Conservation (phyloP, 306 rosid species). For the Carpinus fangiana region DNA sequence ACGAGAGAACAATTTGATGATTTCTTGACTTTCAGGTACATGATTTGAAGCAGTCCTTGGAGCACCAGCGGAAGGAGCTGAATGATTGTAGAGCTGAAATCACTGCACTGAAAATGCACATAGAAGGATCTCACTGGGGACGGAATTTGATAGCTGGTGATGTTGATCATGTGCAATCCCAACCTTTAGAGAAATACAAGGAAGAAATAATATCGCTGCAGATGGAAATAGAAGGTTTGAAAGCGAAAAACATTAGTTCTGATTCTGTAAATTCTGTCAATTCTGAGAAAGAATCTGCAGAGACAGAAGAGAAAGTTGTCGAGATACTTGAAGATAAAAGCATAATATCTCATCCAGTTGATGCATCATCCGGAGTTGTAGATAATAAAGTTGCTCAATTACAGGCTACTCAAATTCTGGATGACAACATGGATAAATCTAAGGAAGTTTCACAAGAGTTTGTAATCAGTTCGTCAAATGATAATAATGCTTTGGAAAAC, state of each 20-base stretch:
- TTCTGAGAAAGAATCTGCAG: slow-evolving; percentile 43
- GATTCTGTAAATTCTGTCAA: slow-evolving; percentile 37
- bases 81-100: slow-evolving; percentile 85
- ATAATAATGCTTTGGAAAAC: slow-evolving; percentile 33
- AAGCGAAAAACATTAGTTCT: slow-evolving; percentile 38
- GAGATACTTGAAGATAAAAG: slow-evolving; percentile 78
- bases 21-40: slow-evolving; percentile 59
- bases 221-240: slow-evolving; percentile 70
- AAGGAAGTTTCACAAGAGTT: slow-evolving; percentile 48
- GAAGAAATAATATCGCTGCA: slow-evolving; percentile 76
- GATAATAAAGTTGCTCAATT: slow-evolving; percentile 43
- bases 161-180: slow-evolving; percentile 46
- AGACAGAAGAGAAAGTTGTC: slow-evolving; percentile 60
- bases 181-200: slow-evolving; percentile 61
- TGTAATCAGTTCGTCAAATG: slow-evolving; percentile 32
- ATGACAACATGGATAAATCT: slow-evolving; percentile 37
- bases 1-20: slow-evolving; percentile 21
- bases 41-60: slow-evolving; percentile 73
- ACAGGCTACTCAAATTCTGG: slow-evolving; percentile 34
- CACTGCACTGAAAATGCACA: slow-evolving; percentile 81
- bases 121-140: slow-evolving; percentile 64
- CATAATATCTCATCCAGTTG: slow-evolving; percentile 38
- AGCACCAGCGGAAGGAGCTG: slow-evolving; percentile 73
- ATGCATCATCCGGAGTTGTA: slow-evolving; percentile 36
- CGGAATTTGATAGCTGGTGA: slow-evolving; percentile 41